These are phyloP conservation scores for Lagenidium giganteum DNA, from an alignment of 352 stramenopile genomes.

Conservation along the genomic window DNA sequence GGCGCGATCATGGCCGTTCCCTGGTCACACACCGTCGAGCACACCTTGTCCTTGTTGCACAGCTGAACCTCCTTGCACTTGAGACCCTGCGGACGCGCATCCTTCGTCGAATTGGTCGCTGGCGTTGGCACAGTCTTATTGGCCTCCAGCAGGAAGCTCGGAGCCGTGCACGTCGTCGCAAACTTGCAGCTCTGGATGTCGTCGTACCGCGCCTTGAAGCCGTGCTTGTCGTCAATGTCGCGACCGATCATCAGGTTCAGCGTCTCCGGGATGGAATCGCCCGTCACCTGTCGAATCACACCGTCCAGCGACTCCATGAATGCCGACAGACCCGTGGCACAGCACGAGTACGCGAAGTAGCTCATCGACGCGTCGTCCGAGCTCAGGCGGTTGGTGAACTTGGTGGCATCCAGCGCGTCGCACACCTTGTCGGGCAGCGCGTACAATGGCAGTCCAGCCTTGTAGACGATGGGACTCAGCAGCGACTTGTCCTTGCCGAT, in stretches of 20 bases:
- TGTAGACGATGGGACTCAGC: slow-evolving; percentile 34
- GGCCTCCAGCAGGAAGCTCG: slow-evolving; percentile 28
- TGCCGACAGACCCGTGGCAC: slow-evolving; percentile 25
- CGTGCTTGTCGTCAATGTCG: slow-evolving; percentile 17
- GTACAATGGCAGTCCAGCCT: slow-evolving; percentile 41
- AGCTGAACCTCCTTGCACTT: slow-evolving; percentile 44
- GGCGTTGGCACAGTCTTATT: slow-evolving; percentile 10
- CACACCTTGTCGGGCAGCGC: slow-evolving; percentile 38
- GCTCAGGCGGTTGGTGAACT: slow-evolving; percentile 31
- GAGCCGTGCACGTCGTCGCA: slow-evolving; percentile 27
- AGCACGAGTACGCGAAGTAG: slow-evolving; percentile 50
- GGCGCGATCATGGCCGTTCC: slow-evolving; percentile 46
- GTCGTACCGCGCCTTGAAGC: slow-evolving; percentile 38
- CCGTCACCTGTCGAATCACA: slow-evolving; percentile 33
- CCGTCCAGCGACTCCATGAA: slow-evolving; percentile 44
- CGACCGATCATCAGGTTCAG: slow-evolving; percentile 43
- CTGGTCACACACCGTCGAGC: slow-evolving; percentile 51
- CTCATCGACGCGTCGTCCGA: slow-evolving; percentile 17
- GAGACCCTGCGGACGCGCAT: slow-evolving; percentile 24
- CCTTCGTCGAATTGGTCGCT: slow-evolving; percentile 26
- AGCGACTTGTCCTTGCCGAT: slow-evolving; percentile 29
- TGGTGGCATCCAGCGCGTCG: slow-evolving; percentile 27
- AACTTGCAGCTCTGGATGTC: slow-evolving; percentile 39
- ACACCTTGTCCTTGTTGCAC: slow-evolving; percentile 61
- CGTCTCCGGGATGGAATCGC: slow-evolving; percentile 41